Evolutionary conservation across 1,139 yeast species (phyloP).

Genomic region (Geotrichum restrictum): DNA sequence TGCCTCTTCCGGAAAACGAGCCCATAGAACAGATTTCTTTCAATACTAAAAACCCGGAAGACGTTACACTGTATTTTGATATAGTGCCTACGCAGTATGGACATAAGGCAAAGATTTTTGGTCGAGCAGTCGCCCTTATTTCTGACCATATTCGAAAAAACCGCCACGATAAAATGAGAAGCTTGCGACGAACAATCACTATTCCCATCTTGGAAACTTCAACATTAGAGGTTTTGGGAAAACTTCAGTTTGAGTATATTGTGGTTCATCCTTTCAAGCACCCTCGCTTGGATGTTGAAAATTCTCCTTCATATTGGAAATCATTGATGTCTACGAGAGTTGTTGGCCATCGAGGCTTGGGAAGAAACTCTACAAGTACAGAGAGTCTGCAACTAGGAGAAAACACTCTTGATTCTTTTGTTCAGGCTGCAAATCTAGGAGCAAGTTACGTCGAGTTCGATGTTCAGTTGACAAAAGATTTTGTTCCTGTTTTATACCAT

Average conservation of each 20-base stretch:
- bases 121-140: constrained; percentile 80
- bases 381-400: constrained; percentile 90
- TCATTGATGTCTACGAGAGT: constrained; percentile 84
- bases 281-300: constrained; percentile 60
- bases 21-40: constrained; percentile 82
- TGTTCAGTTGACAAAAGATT: constrained; percentile 92
- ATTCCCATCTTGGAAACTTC: constrained; percentile 75
- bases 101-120: constrained; percentile 54
- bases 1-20: constrained; percentile 76
- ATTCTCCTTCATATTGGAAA: constrained; percentile 88
- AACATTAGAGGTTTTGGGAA: constrained; percentile 73
- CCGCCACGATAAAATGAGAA: constrained; percentile 59
- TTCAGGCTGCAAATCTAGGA: constrained; percentile 95
- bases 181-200: constrained; percentile 62
- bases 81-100: constrained; percentile 83
- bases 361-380: constrained; percentile 69
- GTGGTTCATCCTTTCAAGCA: constrained; percentile 72
- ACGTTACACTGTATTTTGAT: constrained; percentile 70
- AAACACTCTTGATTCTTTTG: constrained; percentile 89
- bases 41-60: constrained; percentile 52
- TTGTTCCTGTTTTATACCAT: constrained; percentile 88
- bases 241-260: constrained; percentile 69
- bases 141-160: constrained; percentile 62
- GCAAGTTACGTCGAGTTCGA: constrained; percentile 78
- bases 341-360: constrained; percentile 94